Evolutionary conservation across 768 basidiomycete genomes (phyloP).

Genomic region (Agaricus sinodeliciosus): DNA sequence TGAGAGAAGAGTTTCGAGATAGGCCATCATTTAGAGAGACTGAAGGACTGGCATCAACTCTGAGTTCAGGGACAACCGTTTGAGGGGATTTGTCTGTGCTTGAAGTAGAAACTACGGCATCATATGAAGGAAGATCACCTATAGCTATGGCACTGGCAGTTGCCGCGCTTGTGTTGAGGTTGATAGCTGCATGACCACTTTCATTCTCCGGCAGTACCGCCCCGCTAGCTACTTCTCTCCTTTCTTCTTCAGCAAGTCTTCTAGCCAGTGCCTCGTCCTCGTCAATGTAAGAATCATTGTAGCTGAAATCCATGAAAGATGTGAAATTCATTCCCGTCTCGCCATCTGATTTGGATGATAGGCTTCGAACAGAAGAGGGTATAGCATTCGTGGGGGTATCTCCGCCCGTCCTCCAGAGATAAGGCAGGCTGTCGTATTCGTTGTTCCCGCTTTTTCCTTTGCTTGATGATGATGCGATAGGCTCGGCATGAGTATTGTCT

Average conservation of each 20-base stretch:
- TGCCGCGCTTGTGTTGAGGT: background rate
- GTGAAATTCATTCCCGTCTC: background rate
- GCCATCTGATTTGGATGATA: background rate
- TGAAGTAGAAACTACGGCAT: background rate
- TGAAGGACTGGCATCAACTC: background rate
- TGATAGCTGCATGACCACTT: constrained; percentile 8
- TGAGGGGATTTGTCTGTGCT: background rate
- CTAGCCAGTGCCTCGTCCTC: constrained; percentile 42
- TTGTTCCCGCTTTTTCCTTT: background rate
- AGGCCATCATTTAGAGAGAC: background rate
- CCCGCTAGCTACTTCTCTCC: constrained; percentile 24
- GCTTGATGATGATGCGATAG: background rate
- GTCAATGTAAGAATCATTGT: constrained; percentile 15
- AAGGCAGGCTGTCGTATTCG: background rate
- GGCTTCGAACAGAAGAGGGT: background rate
- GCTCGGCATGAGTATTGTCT: background rate
- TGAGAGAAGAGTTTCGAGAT: constrained; percentile 2
- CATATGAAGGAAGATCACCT: constrained; percentile 4
- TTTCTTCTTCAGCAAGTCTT: constrained; percentile 34
- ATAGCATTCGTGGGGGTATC: background rate
- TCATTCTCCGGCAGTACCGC: constrained; percentile 32
- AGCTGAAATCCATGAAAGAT: constrained; percentile 1
- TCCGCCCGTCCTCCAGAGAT: background rate
- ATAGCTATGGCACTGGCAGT: background rate
- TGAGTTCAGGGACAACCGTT: background rate